Evolutionary conservation across 1,284 basidiomycete genomes (phyloP).

Genomic region (Austroboletus niveus): DNA sequence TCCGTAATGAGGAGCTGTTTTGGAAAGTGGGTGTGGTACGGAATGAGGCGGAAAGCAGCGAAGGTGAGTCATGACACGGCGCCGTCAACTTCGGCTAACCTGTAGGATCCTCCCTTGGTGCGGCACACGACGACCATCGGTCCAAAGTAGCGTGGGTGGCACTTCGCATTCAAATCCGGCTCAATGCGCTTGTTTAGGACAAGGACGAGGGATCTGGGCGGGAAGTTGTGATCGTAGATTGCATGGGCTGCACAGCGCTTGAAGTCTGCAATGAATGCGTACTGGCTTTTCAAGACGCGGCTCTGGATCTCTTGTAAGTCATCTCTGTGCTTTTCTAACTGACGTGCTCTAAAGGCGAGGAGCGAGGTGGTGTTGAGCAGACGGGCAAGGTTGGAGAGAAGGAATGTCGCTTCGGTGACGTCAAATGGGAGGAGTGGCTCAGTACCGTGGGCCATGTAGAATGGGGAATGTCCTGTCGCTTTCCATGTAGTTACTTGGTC

Average conservation of each 20-base stretch:
- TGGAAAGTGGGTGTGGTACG: too few relatives aligned
- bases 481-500: neutral
- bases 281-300: conserved; percentile 20
- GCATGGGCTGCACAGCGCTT: conserved; percentile 15
- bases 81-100: conserved; percentile 29
- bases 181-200: conserved; percentile 29
- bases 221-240: conserved; percentile 16
- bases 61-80: too few relatives aligned
- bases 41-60: too few relatives aligned
- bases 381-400: neutral
- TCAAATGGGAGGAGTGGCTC: conserved; percentile 33
- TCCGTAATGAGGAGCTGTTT: too few relatives aligned
- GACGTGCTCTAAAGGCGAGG: neutral
- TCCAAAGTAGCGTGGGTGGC: too few relatives aligned
- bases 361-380: neutral
- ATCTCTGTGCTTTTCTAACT: neutral
- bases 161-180: too few relatives aligned
- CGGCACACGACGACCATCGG: too few relatives aligned
- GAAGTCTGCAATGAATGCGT: conserved; percentile 13
- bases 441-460: conserved; percentile 25
- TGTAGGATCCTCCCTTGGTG: too few relatives aligned
- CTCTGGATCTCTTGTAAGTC: conserved; percentile 1
- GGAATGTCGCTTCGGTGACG: conserved; percentile 30
- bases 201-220: conserved; percentile 27
- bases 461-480: conserved; percentile 10